Evolutionary conservation across 305 asterid species (phyloP).

Genomic region (Fraxinus ornus): DNA sequence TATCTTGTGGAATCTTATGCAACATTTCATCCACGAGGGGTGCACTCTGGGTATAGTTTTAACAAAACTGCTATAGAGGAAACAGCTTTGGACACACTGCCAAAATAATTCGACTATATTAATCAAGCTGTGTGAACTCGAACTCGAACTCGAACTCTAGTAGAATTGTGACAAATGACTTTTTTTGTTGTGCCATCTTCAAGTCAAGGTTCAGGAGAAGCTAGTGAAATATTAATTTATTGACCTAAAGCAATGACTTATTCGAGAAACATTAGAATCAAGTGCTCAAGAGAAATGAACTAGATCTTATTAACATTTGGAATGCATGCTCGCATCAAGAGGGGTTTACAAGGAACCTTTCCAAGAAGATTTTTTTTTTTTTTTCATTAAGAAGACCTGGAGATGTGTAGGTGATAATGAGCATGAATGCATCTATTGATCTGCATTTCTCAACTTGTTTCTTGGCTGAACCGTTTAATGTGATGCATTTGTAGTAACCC

Average conservation of each 20-base stretch:
- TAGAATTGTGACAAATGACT: too few relatives aligned
- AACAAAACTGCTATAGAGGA: not conserved
- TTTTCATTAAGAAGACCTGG: conserved; percentile 25
- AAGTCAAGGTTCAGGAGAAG: conserved; percentile 18
- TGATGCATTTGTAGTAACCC: conserved; percentile 88
- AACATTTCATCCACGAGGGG: not conserved
- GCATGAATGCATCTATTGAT: conserved; percentile 53
- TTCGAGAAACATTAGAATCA: not conserved
- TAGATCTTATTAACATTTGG: not conserved
- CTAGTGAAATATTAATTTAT: conserved; percentile 16
- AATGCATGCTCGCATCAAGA: conserved; percentile 19
- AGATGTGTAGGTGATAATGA: conserved; percentile 67
- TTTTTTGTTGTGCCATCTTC: not conserved
- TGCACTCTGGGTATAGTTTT: too few relatives aligned
- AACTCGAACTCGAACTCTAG: not conserved
- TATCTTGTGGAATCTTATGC: too few relatives aligned
- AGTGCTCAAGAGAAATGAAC: not conserved
- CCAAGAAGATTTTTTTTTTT: conserved; percentile 26
- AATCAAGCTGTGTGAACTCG: not conserved
- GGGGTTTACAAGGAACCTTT: conserved; percentile 36
- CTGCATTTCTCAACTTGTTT: conserved; percentile 79
- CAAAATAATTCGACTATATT: too few relatives aligned
- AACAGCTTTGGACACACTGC: too few relatives aligned
- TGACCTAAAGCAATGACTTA: conserved; percentile 12
- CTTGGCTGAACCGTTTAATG: conserved; percentile 78